Evolutionary conservation across 2,329 filamentous ascomycete genomes (phyloP).

Genomic region (Stachybotrys chlorohalonatus): DNA sequence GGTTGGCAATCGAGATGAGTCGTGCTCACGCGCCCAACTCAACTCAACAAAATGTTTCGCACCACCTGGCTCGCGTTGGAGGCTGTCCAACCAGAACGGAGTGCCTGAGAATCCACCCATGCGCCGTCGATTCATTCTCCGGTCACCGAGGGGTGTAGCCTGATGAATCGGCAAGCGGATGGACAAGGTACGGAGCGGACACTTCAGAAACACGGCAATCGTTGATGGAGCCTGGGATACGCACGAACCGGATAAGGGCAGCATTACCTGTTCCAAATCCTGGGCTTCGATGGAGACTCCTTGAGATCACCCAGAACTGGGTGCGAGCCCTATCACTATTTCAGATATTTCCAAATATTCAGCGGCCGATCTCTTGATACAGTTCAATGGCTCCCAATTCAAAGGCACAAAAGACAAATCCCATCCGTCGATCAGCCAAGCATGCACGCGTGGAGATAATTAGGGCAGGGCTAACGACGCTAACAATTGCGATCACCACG

Average conservation of each 20-base stretch:
- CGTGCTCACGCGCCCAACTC: background rate
- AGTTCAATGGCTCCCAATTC: background rate
- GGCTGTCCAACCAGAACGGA: background rate
- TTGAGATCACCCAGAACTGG: too few relatives aligned
- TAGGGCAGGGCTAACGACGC: background rate
- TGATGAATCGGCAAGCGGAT: background rate
- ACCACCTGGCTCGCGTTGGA: background rate
- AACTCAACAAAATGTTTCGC: background rate
- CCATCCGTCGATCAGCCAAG: background rate
- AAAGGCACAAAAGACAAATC: too few relatives aligned
- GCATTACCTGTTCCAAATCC: too few relatives aligned
- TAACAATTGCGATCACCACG: background rate
- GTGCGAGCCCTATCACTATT: too few relatives aligned
- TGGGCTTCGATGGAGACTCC: too few relatives aligned
- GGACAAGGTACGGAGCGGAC: background rate
- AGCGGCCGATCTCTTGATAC: background rate
- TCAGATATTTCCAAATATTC: too few relatives aligned
- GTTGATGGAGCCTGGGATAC: too few relatives aligned
- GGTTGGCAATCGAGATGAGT: background rate
- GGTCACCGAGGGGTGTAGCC: background rate
- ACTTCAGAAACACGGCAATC: background rate
- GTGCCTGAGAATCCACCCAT: background rate
- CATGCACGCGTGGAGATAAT: background rate
- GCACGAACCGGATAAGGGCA: too few relatives aligned
- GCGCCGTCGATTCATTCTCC: background rate